phyloP scores from a whole-genome alignment of 768 basidiomycete genomes.

The Serendipita sp. region DNA sequence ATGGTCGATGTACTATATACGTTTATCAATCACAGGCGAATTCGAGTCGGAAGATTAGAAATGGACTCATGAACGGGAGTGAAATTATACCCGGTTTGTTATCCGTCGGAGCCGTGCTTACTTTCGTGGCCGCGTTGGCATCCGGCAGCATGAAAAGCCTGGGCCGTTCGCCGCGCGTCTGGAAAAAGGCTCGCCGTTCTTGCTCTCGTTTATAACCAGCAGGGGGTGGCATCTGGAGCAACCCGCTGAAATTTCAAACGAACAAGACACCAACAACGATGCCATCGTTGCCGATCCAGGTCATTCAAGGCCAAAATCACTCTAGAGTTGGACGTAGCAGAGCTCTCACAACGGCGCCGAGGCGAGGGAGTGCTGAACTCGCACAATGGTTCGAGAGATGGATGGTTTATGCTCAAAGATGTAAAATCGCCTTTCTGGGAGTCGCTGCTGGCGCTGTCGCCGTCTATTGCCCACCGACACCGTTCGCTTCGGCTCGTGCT shows the following conservation, averaged over 20 bases:
- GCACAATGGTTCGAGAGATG: neutral
- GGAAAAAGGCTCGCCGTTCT: neutral
- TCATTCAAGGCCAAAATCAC: neutral
- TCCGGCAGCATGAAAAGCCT: neutral
- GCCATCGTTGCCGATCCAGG: slow-evolving; percentile 1
- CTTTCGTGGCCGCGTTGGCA: neutral
- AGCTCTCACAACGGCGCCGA: neutral
- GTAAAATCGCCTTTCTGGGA: neutral
- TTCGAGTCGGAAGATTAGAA: too few relatives aligned
- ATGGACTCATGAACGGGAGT: too few relatives aligned
- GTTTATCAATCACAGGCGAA: too few relatives aligned
- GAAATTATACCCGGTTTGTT: too few relatives aligned
- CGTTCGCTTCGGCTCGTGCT: slow-evolving; percentile 3
- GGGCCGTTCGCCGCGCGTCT: neutral
- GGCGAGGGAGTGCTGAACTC: neutral
- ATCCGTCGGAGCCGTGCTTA: too few relatives aligned
- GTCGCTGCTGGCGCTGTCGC: neutral
- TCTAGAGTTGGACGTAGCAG: neutral
- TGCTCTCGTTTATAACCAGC: neutral
- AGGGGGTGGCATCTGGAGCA: neutral
- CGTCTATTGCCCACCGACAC: slow-evolving; percentile 1
- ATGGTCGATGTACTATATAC: too few relatives aligned
- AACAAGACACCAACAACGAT: neutral
- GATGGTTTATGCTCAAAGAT: neutral
- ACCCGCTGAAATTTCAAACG: neutral